Base-by-base conservation (phyloP, 345 rosid species). In the Eucalyptus camaldulensis region DNA sequence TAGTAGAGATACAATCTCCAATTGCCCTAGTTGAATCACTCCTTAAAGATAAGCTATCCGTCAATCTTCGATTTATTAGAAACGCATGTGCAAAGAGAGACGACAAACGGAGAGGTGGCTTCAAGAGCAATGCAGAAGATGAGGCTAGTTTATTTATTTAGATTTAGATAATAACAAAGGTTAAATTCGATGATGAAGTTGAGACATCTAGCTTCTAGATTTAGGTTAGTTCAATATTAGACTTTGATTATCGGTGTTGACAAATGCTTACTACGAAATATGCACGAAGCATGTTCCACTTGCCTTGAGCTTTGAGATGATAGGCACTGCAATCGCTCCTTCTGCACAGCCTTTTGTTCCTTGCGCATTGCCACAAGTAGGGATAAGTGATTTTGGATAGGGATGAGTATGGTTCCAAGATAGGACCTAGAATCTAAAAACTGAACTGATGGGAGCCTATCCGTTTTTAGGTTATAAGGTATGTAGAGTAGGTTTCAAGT, bases 401-500 rank as follows among this genome's bases (percentile, higher is more conserved):
- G 56, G 56, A 17, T 7, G 58, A 8, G 58, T 19, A 53, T 21
- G 58, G 1, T 21, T 53, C 10, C 25, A 53, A 53, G 4, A 53
- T 53, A 53, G 24, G 5, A 53, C 25, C 58, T 8, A 53, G 5
- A 53, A 53, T 2, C 58, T 53, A 53, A 53, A 53, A 53, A 53
- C 58, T 0, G 25, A 53, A 19, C 2, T 4, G 5, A 2, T 53
- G 58, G 58, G 10, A 53, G 4, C 10, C 5, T 53, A 2, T 53
- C 24, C 2, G 0, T 53, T 53, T 19, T 53, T 53, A 53, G 5
- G 4, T 3, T 53, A 5, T 53, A 53, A 53, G 58, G 1, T 8
- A 53, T 53, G 2, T 0, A 19, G 2, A 5, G 5, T 53, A 3
- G 24, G 1, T 53, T 53, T 4, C 1, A 53, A 2, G 1, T 53